phyloP scores from a whole-genome alignment of 257 asterid genomes.

The Asclepias syriaca region DNA sequence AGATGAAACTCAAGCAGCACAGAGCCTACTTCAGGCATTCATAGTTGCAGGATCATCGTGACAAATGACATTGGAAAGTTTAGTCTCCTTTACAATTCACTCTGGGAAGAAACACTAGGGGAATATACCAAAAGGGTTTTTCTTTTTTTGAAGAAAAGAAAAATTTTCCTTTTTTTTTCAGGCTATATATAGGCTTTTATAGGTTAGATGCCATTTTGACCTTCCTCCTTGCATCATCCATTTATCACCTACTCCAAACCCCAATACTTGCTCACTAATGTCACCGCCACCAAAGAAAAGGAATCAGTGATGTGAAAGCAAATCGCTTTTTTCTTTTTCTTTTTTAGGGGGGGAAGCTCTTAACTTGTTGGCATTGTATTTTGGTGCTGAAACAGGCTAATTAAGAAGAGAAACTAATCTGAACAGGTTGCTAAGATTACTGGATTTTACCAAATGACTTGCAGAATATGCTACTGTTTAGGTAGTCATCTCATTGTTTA shows the following conservation, averaged over 20 bases:
- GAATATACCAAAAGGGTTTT: neutral
- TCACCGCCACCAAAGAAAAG: neutral
- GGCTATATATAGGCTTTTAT: neutral
- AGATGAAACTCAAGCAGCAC: constrained; percentile 70
- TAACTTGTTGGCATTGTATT: neutral
- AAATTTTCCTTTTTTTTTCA: neutral
- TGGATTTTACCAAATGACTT: neutral
- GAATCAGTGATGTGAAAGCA: neutral
- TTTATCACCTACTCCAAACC: neutral
- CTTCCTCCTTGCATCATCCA: neutral
- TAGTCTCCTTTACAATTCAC: neutral
- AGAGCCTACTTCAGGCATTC: constrained; percentile 79
- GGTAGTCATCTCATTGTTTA: neutral
- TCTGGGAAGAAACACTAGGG: neutral
- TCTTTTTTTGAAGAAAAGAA: neutral
- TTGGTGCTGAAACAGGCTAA: neutral
- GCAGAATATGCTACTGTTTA: neutral
- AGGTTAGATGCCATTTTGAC: neutral
- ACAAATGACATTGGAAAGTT: constrained; percentile 6
- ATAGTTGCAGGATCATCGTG: constrained; percentile 36
- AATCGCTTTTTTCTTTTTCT: neutral
- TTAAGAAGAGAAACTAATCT: neutral
- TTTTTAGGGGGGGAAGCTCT: neutral
- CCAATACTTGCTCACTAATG: neutral
- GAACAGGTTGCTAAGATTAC: neutral